Conservation (phyloP, 306 rosid species). For the Rubus idaeus region DNA sequence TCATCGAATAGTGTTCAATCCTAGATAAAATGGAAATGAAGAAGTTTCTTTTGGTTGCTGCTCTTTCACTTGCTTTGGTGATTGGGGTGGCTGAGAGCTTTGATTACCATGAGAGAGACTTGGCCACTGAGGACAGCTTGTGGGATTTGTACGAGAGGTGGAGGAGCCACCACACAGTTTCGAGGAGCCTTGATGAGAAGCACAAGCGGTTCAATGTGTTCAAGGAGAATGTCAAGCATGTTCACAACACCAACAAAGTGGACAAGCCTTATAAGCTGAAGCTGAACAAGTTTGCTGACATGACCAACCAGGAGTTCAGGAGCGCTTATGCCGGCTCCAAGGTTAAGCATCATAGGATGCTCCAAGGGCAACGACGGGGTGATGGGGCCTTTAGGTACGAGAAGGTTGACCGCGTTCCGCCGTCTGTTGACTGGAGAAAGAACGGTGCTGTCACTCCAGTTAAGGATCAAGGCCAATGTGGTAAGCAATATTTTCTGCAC, state of each 20-base stretch:
- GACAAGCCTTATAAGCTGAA: conserved; percentile 53
- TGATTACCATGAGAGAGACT: conserved; percentile 48
- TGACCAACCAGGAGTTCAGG: conserved; percentile 53
- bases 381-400: conserved; percentile 28
- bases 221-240: conserved; percentile 45
- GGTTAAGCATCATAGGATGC: conserved; percentile 40
- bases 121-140: conserved; percentile 44
- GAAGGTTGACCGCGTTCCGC: conserved; percentile 29
- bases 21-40: conserved; percentile 18
- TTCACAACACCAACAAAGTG: conserved; percentile 43
- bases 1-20: conserved; percentile 29
- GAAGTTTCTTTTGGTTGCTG: conserved; percentile 29
- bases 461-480: conserved; percentile 58
- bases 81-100: conserved; percentile 41
- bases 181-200: conserved; percentile 39
- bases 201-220: conserved; percentile 52
- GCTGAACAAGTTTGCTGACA: conserved; percentile 56
- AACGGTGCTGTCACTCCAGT: conserved; percentile 44
- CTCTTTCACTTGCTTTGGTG: conserved; percentile 33
- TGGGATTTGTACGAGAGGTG: conserved; percentile 55
- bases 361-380: conserved; percentile 11
- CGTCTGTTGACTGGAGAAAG: conserved; percentile 54
- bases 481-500: conserved; percentile 24
- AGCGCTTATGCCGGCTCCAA: conserved; percentile 37
- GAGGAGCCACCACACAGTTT: conserved; percentile 51